Evolutionary conservation across 208 protist genomes (phyloP), one percentile per base, ranked within the genome.

Genomic region (Endotrypanum monterogeii): DNA sequence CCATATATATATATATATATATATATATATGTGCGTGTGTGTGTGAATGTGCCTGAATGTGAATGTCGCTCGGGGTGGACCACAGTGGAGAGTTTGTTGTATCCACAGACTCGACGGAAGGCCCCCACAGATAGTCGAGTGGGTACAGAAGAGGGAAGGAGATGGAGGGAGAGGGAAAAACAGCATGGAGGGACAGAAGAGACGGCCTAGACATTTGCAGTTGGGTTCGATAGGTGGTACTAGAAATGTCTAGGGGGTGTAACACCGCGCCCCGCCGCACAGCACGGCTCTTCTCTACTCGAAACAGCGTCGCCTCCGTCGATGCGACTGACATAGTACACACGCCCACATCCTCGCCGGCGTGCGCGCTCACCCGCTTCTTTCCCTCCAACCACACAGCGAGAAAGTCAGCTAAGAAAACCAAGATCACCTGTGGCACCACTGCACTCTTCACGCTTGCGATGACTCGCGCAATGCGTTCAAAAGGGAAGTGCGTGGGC

Each of bases 1-100:
- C 61, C 71, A 84, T 76, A 55, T 14, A 60, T 6, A 12, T 39
- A 35, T n/a, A n/a, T n/a, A n/a, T n/a, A n/a, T n/a, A 37, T 67
- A 12, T 8, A 25, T 39, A 35, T 50, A 6, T 50, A n/a, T 32
- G 3, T 25, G 9, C 39, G 23, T 32, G 39, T 51, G 37, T 30
- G 48, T 16, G n/a, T 4, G 18, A 25, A 28, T n/a, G n/a, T n/a
- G n/a, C n/a, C n/a, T n/a, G n/a, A n/a, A n/a, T n/a, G n/a, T n/a
- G n/a, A n/a, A n/a, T 55, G 39, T 58, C 54, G 39, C 65, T 25
- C 63, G 71, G 77, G 57, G 25, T 67, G 1, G 32, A 28, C 67
- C 56, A 73, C 60, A 1, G 67, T 48, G 9, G 30, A 7, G 23
- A 32, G 71, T 18, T n/a, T 67, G 67, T 69, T 72, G 23, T 20